Evolutionary conservation across 441 rosid species (phyloP).

Genomic region (Eutrema salsugineum): DNA sequence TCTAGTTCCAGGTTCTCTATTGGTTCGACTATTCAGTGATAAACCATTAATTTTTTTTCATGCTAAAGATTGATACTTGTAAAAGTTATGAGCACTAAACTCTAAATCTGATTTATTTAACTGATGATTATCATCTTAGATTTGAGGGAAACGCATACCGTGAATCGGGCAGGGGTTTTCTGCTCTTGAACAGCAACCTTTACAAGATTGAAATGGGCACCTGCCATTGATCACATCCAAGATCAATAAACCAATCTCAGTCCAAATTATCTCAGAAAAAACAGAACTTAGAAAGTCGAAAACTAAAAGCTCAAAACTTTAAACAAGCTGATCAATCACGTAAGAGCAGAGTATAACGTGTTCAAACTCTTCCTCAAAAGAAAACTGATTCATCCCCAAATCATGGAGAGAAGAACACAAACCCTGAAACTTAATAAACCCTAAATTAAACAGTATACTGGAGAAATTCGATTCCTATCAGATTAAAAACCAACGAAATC

Average conservation of each 20-base stretch:
- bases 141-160: constrained; percentile 39
- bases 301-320: constrained; percentile 13
- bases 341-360: too few relatives aligned
- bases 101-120: neutral
- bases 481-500: neutral
- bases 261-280: neutral
- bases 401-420: neutral
- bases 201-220: constrained; percentile 94
- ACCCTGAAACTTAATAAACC: neutral
- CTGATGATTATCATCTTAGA: neutral
- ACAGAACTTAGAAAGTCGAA: neutral
- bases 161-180: constrained; percentile 94
- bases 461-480: neutral
- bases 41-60: neutral
- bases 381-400: neutral
- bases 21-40: neutral
- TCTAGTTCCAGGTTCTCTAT: neutral
- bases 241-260: neutral
- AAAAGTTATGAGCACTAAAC: neutral
- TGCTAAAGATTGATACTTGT: neutral
- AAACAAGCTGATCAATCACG: neutral
- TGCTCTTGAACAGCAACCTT: constrained; percentile 90
- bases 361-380: neutral
- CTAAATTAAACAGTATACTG: neutral
- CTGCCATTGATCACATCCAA: constrained; percentile 41